Percentiles rank a stretch among this genome's conserved stretches.
These are phyloP conservation scores for Malus sylvestris DNA, from an alignment of 306 rosid genomes.

Conservation along the genomic window DNA sequence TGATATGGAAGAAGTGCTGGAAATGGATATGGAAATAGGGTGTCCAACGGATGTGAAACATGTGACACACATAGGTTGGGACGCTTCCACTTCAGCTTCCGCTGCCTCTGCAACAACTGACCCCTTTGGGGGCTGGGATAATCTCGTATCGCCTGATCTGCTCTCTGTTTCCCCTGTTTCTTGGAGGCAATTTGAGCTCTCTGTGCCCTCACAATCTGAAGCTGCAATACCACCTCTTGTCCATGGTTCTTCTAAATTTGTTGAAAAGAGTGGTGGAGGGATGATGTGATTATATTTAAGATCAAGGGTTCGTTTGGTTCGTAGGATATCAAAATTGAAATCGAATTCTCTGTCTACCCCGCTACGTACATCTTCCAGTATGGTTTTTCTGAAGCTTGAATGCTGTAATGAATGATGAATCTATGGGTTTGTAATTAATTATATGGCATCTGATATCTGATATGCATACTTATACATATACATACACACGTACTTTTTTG, in stretches of 20 bases:
- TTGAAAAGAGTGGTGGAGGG: neutral
- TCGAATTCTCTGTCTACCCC: neutral
- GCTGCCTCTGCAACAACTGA: conserved; percentile 13
- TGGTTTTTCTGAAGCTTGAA: neutral
- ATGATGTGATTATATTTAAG: conserved; percentile 4
- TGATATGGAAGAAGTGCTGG: conserved; percentile 37
- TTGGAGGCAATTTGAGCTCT: conserved; percentile 24
- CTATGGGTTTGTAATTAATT: conserved; percentile 5
- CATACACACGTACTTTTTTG: neutral
- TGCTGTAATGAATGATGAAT: neutral
- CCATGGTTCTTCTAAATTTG: conserved; percentile 9
- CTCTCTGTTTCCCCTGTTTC: conserved; percentile 38
- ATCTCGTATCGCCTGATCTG: conserved; percentile 43
- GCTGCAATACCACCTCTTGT: conserved; percentile 20
- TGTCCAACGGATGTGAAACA: conserved; percentile 90
- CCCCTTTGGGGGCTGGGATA: conserved; percentile 42
- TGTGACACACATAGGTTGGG: conserved; percentile 93
- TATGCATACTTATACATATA: neutral
- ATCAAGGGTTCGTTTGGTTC: neutral
- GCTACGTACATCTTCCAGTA: neutral
- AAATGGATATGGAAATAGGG: conserved; percentile 83
- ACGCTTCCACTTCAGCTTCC: conserved; percentile 30
- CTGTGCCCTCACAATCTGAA: conserved; percentile 19
- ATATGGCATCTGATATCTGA: neutral
- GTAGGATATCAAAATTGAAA: neutral